Evolutionary conservation across 768 basidiomycete genomes (phyloP), one percentile per base, ranked within the genome.

Genomic region (Lactarius hengduanensis): DNA sequence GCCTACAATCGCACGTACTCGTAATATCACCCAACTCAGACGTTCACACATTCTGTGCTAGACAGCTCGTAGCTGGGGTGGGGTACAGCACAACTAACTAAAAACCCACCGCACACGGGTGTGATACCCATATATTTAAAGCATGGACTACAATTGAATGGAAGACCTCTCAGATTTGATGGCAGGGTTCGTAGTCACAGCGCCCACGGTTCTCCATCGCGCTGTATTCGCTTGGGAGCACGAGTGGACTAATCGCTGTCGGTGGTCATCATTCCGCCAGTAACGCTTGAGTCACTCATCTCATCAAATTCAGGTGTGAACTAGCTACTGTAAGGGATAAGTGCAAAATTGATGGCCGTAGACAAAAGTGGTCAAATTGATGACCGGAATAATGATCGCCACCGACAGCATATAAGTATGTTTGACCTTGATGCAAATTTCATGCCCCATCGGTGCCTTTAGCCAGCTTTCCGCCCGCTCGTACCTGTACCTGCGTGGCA

Each of bases 401-500:
- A 26, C 47, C n/a, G 50, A 50, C 22, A 15, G 50, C 47, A 15
- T 26, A 3, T 58, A 38, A 38, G 36, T 11, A 61, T 22, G 28
- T 32, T 50, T 32, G 50, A 66, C 30, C 41, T 38, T 9, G 45
- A 41, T n/a, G 28, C 28, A 32, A 62, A 22, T 41, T 30, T 15
- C 36, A 57, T n/a, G 28, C 28, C 16, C 53, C 41, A 36, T 58
- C 47, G 43, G 10, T 16, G 6, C 18, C 28, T 58, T 16, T 43
- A 30, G 22, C 61, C 34, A 16, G 43, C 32, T 45, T 34, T 26
- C 26, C 62, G 32, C 62, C 56, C 59, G 55, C 58, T 22, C 16
- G 34, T 13, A n/a, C 53, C 32, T 34, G 54, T 34, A 40, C 34
- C 36, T 61, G 40, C 18, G 47, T 54, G 34, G 45, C 28, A 30